Conservation (phyloP, 495 filamentous ascomycete species). For the Tuber umbilicatum region DNA sequence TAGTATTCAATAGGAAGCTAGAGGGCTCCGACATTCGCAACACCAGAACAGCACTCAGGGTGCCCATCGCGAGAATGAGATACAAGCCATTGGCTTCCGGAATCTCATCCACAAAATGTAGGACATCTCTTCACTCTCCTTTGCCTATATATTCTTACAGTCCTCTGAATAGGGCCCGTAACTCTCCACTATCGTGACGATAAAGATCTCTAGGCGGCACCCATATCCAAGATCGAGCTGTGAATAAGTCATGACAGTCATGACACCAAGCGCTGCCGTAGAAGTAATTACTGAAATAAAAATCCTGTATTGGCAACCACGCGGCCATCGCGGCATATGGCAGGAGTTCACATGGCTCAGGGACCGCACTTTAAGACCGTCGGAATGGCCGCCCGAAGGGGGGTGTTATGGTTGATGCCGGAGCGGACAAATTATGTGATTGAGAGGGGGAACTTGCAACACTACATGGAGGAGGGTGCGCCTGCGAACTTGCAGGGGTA, state of each 20-base stretch:
- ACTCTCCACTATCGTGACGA: slow-evolving; percentile 70
- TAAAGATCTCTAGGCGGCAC: slow-evolving; percentile 98
- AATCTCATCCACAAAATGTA: slow-evolving; percentile 36
- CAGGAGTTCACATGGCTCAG: slow-evolving; percentile 45
- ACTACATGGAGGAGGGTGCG: slow-evolving; percentile 64
- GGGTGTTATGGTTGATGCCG: slow-evolving; percentile 69
- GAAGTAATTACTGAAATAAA: slow-evolving; percentile 33
- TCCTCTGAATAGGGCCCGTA: slow-evolving; percentile 36
- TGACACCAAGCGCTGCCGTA: slow-evolving; percentile 74
- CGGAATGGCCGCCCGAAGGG: slow-evolving; percentile 52
- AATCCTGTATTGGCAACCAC: slow-evolving; percentile 33
- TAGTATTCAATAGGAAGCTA: slow-evolving; percentile 28
- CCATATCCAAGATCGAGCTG: slow-evolving; percentile 62
- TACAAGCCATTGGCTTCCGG: slow-evolving; percentile 80
- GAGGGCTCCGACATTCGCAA: slow-evolving; percentile 31
- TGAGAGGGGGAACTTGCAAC: slow-evolving; percentile 76
- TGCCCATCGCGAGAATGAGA: slow-evolving; percentile 67
- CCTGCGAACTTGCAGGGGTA: slow-evolving; percentile 84
- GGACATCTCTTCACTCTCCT: background rate
- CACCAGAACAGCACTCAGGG: slow-evolving; percentile 45
- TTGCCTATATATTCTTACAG: slow-evolving; percentile 11
- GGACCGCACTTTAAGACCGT: slow-evolving; percentile 55
- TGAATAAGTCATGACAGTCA: slow-evolving; percentile 69
- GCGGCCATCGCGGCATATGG: slow-evolving; percentile 37
- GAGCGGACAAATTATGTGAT: slow-evolving; percentile 86